phyloP scores from a whole-genome alignment of 1,139 yeast genomes.

The Pichia sp. region DNA sequence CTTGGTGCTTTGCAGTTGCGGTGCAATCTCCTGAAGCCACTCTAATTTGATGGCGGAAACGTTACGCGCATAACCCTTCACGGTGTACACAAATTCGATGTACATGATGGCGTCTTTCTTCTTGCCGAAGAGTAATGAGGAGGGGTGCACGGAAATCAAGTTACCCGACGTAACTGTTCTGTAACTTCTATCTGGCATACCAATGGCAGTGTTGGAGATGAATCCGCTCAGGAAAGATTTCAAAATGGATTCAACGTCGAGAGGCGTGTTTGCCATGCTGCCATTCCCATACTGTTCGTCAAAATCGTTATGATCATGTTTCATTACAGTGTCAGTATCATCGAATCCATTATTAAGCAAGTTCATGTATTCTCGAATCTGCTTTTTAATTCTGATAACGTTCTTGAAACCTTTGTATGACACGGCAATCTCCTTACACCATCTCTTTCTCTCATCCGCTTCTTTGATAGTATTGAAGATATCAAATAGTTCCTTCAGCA shows the following conservation, averaged over 20 bases:
- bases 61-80: conserved; percentile 86
- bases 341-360: conserved; percentile 25
- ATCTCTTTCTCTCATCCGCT: conserved; percentile 43
- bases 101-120: conserved; percentile 86
- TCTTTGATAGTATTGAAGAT: conserved; percentile 45
- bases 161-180: conserved; percentile 79
- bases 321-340: conserved; percentile 13
- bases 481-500: conserved; percentile 72
- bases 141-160: conserved; percentile 83
- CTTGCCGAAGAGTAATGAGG: conserved; percentile 79
- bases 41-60: conserved; percentile 77
- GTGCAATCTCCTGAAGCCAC: conserved; percentile 85
- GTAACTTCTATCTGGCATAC: conserved; percentile 91
- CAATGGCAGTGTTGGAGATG: conserved; percentile 81
- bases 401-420: conserved; percentile 76
- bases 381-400: conserved; percentile 68
- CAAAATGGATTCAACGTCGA: conserved; percentile 55
- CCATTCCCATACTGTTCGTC: conserved; percentile 14
- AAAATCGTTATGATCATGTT: conserved; percentile 18
- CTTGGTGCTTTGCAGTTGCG: conserved; percentile 35
- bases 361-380: conserved; percentile 65
- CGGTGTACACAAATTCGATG: conserved; percentile 87
- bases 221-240: conserved; percentile 80
- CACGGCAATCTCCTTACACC: conserved; percentile 79
- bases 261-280: conserved; percentile 20